Evolutionary conservation across 2,329 filamentous ascomycete genomes (phyloP).

Genomic region (Drechslerella coelobrocha): DNA sequence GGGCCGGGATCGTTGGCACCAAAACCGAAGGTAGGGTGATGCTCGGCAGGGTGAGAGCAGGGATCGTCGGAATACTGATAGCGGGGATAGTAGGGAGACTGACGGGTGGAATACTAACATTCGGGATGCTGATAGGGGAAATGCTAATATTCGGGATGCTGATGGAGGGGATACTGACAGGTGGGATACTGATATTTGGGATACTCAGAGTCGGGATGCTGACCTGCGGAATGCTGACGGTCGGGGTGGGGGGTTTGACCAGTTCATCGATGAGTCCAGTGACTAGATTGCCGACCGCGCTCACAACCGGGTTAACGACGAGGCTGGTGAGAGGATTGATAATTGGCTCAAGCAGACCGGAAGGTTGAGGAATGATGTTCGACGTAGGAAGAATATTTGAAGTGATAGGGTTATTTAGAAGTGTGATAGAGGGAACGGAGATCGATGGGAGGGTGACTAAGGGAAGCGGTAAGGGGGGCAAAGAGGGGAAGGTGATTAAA

Average conservation of each 20-base stretch:
- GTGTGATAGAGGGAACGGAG: neutral
- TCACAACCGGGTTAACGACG: too few species aligned
- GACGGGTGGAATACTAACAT: conserved; percentile 3
- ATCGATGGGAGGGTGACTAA: conserved; percentile 2
- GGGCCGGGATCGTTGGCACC: too few species aligned
- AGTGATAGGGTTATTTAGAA: too few species aligned
- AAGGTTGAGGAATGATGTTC: too few species aligned
- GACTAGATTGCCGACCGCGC: neutral
- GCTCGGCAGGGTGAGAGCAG: neutral
- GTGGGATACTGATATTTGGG: too few species aligned
- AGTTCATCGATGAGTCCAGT: neutral
- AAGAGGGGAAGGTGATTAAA: conserved; percentile 14
- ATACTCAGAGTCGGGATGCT: neutral
- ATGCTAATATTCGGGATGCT: conserved; percentile 8
- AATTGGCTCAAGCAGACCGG: too few species aligned
- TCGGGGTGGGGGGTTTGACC: neutral
- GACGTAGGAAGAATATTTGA: conserved; percentile 4
- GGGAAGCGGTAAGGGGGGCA: neutral
- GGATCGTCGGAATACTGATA: neutral
- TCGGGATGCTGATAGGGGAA: conserved; percentile 1
- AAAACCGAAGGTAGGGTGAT: neutral
- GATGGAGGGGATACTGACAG: conserved; percentile 2
- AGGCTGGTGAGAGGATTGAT: conserved; percentile 16
- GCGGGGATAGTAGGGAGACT: conserved; percentile 10
- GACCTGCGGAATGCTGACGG: conserved; percentile 3